phyloP scores from a whole-genome alignment of 2,329 filamentous ascomycete species.

The Raffaelea deltoideospora region DNA sequence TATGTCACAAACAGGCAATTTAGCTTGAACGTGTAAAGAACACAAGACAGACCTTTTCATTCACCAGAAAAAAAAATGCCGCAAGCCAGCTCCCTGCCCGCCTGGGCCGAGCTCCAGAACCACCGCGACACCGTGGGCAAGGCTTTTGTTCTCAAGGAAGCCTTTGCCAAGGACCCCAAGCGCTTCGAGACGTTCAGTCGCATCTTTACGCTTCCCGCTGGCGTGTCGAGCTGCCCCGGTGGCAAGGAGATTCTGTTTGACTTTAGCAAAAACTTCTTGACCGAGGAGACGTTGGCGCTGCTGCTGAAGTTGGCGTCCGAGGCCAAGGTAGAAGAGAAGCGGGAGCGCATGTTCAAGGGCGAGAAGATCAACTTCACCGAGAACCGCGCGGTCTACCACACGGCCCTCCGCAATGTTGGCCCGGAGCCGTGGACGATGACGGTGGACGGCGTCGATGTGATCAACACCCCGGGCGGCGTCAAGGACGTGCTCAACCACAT shows the following conservation, averaged over 20 bases:
- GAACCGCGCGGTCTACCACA: constrained; percentile 88
- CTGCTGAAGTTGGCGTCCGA: constrained; percentile 84
- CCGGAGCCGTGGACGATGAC: constrained; percentile 54
- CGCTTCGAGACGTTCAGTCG: constrained; percentile 85
- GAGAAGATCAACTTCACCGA: constrained; percentile 99
- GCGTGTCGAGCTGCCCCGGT: constrained; percentile 38
- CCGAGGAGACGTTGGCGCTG: constrained; percentile 76
- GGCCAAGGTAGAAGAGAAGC: constrained; percentile 79
- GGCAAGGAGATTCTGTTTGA: constrained; percentile 86
- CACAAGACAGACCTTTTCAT: no score
- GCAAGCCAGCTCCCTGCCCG: constrained; percentile 70
- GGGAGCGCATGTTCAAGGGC: constrained; percentile 93
- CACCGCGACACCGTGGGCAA: constrained; percentile 80
- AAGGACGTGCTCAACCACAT: constrained; percentile 89
- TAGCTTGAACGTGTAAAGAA: no score
- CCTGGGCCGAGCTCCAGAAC: constrained; percentile 82
- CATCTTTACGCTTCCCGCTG: constrained; percentile 67
- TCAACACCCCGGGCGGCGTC: constrained; percentile 76
- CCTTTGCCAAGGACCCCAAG: constrained; percentile 74
- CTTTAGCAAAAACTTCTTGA: constrained; percentile 98
- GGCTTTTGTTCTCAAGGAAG: constrained; percentile 82
- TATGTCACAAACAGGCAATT: no score
- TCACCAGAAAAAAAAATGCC: no score
- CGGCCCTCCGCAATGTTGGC: constrained; percentile 78
- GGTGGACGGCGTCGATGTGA: constrained; percentile 86